These are phyloP conservation scores for Geotrichum fermentans DNA, from an alignment of 1,139 yeast species.

Conservation along the genomic window DNA sequence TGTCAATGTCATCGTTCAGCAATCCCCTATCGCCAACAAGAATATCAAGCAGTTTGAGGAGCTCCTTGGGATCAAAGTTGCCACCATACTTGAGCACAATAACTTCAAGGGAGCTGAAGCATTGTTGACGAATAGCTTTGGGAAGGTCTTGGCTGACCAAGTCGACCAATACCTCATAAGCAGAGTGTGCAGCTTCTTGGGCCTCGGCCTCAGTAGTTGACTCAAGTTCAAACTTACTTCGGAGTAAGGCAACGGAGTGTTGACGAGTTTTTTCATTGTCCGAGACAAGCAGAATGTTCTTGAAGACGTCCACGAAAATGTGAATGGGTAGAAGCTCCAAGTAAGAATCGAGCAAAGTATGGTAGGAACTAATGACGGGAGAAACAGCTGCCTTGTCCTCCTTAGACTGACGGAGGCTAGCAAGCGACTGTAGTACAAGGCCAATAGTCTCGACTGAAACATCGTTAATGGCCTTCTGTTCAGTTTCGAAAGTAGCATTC, in stretches of 20 bases:
- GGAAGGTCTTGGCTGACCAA: constrained; percentile 21
- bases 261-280: constrained; percentile 30
- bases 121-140: constrained; percentile 54
- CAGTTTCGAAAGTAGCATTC: constrained; percentile 17
- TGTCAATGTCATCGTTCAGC: constrained; percentile 48
- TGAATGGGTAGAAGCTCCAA: constrained; percentile 70
- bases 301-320: constrained; percentile 61
- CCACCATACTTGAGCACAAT: constrained; percentile 61
- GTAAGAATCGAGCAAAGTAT: constrained; percentile 54
- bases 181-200: constrained; percentile 35
- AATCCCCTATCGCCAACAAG: constrained; percentile 54
- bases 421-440: constrained; percentile 21
- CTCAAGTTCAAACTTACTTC: constrained; percentile 58
- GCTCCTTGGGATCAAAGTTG: constrained; percentile 46
- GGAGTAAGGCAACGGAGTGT: constrained; percentile 50
- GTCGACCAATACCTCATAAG: constrained; percentile 25
- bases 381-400: constrained; percentile 7
- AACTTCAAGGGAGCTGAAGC: constrained; percentile 63
- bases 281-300: constrained; percentile 45
- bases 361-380: constrained; percentile 23
- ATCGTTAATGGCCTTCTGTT: constrained; percentile 20
- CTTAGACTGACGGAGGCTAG: constrained; percentile 8
- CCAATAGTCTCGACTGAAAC: constrained; percentile 25
- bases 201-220: constrained; percentile 35
- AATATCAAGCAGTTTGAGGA: constrained; percentile 46